phyloP scores from a whole-genome alignment of 148 eudicot species.

The Limonium bicolor region DNA sequence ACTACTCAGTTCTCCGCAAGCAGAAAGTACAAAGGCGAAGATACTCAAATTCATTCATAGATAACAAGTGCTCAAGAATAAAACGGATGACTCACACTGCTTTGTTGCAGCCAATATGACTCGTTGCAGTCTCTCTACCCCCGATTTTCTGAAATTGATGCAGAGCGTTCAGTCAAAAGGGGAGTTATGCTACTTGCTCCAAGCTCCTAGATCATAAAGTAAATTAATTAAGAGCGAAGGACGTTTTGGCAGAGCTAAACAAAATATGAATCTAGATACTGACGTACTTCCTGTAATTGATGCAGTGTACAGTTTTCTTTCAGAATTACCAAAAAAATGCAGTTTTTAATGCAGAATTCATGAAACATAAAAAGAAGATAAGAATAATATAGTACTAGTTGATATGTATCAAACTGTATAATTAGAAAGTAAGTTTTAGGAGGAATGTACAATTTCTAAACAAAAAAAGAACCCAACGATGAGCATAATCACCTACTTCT shows the following conservation, averaged over 20 bases:
- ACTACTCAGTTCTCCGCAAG: neutral
- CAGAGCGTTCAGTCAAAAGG: slow-evolving; percentile 73
- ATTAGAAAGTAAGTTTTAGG: no score
- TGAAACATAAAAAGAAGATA: no score
- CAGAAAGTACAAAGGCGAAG: no score
- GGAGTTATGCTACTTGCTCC: slow-evolving; percentile 89
- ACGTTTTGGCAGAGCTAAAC: neutral
- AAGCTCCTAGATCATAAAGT: slow-evolving; percentile 41
- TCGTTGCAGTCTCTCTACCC: slow-evolving; percentile 75
- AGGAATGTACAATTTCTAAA: no score
- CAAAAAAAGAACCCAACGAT: neutral
- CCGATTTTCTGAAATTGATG: slow-evolving; percentile 75
- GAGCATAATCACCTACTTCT: neutral
- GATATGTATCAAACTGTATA: no score
- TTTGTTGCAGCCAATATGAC: slow-evolving; percentile 76
- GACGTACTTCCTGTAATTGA: no score
- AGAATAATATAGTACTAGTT: no score
- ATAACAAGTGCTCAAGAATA: neutral
- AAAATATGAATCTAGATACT: no score
- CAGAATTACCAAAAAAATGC: no score
- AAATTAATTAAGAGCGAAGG: neutral
- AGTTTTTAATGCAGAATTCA: no score
- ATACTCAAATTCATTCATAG: no score
- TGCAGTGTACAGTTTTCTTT: no score
- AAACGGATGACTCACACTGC: slow-evolving; percentile 38